A percentile compares a stretch with the other conserved stretches of the same genome.
phyloP scores from a whole-genome alignment of 2,329 filamentous ascomycete species.

The Penicillium sp. region DNA sequence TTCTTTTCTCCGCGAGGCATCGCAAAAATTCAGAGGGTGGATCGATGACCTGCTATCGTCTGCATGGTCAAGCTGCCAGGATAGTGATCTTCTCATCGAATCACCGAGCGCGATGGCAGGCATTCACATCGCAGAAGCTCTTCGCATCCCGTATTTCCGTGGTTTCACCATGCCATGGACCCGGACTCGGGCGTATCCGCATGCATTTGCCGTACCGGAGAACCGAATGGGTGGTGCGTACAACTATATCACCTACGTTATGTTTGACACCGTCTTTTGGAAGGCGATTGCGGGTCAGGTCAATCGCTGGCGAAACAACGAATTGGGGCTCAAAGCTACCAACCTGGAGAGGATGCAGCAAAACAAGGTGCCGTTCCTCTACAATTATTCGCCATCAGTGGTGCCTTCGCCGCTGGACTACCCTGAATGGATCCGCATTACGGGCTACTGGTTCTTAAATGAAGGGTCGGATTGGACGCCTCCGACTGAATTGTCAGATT shows the following conservation, averaged over 20 bases:
- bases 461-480: conserved; percentile 67
- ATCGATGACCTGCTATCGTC: conserved; percentile 80
- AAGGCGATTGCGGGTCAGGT: conserved; percentile 84
- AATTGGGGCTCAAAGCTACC: conserved; percentile 72
- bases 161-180: conserved; percentile 99
- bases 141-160: conserved; percentile 90
- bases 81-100: conserved; percentile 84
- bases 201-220: conserved; percentile 89
- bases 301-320: conserved; percentile 83
- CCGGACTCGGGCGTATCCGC: conserved; percentile 86
- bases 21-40: conserved; percentile 85
- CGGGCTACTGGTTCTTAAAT: conserved; percentile 96
- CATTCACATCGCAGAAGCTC: conserved; percentile 91
- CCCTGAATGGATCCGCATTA: conserved; percentile 95
- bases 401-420: conserved; percentile 93
- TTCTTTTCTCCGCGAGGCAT: conserved; percentile 82
- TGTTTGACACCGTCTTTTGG: conserved; percentile 98
- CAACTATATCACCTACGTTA: conserved; percentile 90
- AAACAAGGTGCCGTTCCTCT: conserved; percentile 96
- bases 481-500: conserved; percentile 66
- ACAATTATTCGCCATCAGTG: conserved; percentile 92
- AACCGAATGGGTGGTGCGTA: conserved; percentile 92
- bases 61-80: conserved; percentile 77
- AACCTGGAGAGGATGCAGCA: conserved; percentile 85
- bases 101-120: conserved; percentile 95